phyloP scores from a whole-genome alignment of 768 basidiomycete species.

The Cytidiella melzeri region DNA sequence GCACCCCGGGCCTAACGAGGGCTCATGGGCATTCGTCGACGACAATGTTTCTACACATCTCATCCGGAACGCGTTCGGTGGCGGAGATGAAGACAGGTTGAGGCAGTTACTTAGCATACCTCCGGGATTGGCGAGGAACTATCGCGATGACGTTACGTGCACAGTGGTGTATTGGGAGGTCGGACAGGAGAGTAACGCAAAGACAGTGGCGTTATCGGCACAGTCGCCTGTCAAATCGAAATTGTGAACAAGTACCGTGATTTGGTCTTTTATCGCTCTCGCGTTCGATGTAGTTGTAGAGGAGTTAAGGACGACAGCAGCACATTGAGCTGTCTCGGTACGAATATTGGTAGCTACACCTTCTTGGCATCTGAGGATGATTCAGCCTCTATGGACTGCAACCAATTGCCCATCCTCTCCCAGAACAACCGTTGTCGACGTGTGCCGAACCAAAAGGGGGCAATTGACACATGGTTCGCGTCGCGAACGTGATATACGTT shows the following conservation, averaged over 20 bases:
- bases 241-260: too few species aligned
- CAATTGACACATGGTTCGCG: slow-evolving; percentile 34
- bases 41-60: slow-evolving; percentile 76
- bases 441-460: slow-evolving; percentile 33
- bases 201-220: slow-evolving; percentile 12
- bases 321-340: too few species aligned
- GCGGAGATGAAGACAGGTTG: slow-evolving; percentile 56
- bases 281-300: too few species aligned
- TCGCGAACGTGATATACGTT: slow-evolving; percentile 30
- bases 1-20: slow-evolving; percentile 27
- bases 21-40: slow-evolving; percentile 75
- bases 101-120: slow-evolving; percentile 72
- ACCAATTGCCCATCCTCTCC: slow-evolving; percentile 32
- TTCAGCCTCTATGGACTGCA: slow-evolving; percentile 34
- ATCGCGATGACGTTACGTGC: slow-evolving; percentile 81
- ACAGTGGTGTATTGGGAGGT: slow-evolving; percentile 85
- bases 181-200: slow-evolving; percentile 43
- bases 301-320: too few species aligned
- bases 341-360: too few species aligned
- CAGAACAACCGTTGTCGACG: slow-evolving; percentile 35
- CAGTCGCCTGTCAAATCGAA: slow-evolving; percentile 17
- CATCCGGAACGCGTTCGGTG: slow-evolving; percentile 91
- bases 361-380: too few species aligned
- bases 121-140: slow-evolving; percentile 68
- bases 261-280: too few species aligned